Conservation (phyloP, 78 protist genomes). For the Dictyostelium citrinum region DNA sequence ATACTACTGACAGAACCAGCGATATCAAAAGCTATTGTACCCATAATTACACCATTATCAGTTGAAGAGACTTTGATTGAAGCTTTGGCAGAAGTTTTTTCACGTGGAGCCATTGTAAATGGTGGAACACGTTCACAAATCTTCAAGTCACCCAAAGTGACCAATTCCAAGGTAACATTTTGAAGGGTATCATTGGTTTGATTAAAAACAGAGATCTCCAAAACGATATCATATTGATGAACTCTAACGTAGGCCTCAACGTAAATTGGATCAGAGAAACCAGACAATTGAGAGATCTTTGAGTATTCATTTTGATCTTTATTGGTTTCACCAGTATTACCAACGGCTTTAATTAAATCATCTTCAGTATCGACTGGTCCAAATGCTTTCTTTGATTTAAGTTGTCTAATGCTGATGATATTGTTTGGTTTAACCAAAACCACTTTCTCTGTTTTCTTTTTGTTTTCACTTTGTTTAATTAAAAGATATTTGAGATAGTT, state of each 20-base stretch:
- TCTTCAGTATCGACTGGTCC: constrained; percentile 74
- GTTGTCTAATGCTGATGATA: constrained; percentile 84
- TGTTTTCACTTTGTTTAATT: constrained; percentile 22
- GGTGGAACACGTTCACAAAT: constrained; percentile 93
- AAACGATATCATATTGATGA: constrained; percentile 96
- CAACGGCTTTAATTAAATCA: constrained; percentile 36
- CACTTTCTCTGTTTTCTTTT: constrained; percentile 49
- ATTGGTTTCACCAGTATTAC: neutral
- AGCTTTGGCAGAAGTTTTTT: constrained; percentile 70
- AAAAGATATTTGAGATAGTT: neutral
- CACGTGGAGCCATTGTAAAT: constrained; percentile 90
- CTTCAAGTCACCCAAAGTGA: constrained; percentile 96
- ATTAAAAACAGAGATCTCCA: constrained; percentile 80
- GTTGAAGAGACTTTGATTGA: constrained; percentile 95
- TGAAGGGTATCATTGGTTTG: constrained; percentile 94
- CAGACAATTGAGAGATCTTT: constrained; percentile 92
- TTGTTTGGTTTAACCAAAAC: constrained; percentile 74
- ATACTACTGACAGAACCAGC: constrained; percentile 67
- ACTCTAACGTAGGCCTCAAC: constrained; percentile 97
- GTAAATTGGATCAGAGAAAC: constrained; percentile 95
- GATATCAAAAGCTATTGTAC: constrained; percentile 93
- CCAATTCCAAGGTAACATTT: constrained; percentile 94
- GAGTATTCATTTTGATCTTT: constrained; percentile 57
- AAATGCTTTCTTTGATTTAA: constrained; percentile 56
- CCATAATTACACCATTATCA: constrained; percentile 97